A percentile compares a stretch with the other conserved stretches of the same genome.
Evolutionary conservation across 1,284 basidiomycete species (phyloP).

Genomic region (Irpex lacteus): DNA sequence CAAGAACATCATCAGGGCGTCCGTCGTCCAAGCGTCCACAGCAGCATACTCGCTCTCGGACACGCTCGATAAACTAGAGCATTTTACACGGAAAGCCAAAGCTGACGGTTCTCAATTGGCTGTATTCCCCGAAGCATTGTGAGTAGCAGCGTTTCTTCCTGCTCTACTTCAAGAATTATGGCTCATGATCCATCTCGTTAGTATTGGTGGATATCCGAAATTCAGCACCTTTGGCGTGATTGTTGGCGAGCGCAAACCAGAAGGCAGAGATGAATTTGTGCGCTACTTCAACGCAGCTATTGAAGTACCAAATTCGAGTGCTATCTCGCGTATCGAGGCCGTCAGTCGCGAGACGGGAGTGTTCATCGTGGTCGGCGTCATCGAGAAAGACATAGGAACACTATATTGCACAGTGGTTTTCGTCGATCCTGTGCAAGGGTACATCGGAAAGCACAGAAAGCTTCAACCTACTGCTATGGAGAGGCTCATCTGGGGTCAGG

Average conservation of each 20-base stretch:
- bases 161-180: background rate
- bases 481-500: conserved; percentile 68
- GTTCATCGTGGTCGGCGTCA: conserved; percentile 68
- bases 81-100: conserved; percentile 46
- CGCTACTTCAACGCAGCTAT: conserved; percentile 57
- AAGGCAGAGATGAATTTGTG: conserved; percentile 62
- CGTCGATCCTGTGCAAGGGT: conserved; percentile 54
- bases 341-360: conserved; percentile 49
- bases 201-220: conserved; percentile 69
- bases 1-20: conserved; percentile 34
- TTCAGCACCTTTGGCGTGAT: conserved; percentile 57
- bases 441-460: conserved; percentile 70
- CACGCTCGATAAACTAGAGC: conserved; percentile 57
- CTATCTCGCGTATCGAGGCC: conserved; percentile 46
- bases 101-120: conserved; percentile 54
- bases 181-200: conserved; percentile 21
- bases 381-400: conserved; percentile 65
- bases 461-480: conserved; percentile 70
- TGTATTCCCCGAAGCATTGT: conserved; percentile 77
- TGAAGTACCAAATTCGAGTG: conserved; percentile 47
- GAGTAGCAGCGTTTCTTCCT: conserved; percentile 21
- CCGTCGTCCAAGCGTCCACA: conserved; percentile 56
- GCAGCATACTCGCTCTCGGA: conserved; percentile 49
- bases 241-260: conserved; percentile 49
- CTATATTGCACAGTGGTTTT: conserved; percentile 72